These are phyloP conservation scores for Pelargonium cotyledonis DNA, from an alignment of 441 rosid species.

Conservation along the genomic window DNA sequence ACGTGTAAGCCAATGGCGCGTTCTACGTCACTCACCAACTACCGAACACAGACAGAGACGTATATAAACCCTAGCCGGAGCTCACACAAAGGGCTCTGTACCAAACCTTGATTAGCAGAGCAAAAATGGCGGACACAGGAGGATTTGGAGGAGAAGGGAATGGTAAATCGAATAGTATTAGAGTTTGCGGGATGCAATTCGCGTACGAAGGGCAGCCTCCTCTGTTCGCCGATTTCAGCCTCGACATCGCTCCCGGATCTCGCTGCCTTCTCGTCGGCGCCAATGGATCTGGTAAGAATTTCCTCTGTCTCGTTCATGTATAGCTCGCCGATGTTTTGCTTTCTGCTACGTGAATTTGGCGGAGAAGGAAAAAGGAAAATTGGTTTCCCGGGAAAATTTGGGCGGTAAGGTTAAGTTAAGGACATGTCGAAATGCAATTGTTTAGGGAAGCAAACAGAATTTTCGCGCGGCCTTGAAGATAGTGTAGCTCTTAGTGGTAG, in stretches of 20 bases:
- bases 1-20: not conserved
- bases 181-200: conserved; percentile 80
- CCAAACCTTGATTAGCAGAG: not conserved
- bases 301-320: not conserved
- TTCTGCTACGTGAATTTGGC: not conserved
- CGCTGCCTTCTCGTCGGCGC: conserved; percentile 96
- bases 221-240: conserved; percentile 64
- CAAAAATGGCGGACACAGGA: conserved; percentile 34
- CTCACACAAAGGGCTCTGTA: not conserved
- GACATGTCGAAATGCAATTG: too few species aligned
- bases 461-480: not conserved
- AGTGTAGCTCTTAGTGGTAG: not conserved
- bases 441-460: too few species aligned
- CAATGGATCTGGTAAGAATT: conserved; percentile 74
- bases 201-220: conserved; percentile 56
- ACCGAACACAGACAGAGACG: not conserved
- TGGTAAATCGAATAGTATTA: conserved; percentile 35
- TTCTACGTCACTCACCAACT: not conserved
- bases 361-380: not conserved
- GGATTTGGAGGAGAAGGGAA: conserved; percentile 13
- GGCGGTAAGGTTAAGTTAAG: not conserved
- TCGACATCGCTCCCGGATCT: conserved; percentile 68
- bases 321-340: not conserved
- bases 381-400: not conserved
- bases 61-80: conserved; percentile 11